phyloP scores from a whole-genome alignment of 2,329 filamentous ascomycete genomes.

The Corynespora cassiicola region DNA sequence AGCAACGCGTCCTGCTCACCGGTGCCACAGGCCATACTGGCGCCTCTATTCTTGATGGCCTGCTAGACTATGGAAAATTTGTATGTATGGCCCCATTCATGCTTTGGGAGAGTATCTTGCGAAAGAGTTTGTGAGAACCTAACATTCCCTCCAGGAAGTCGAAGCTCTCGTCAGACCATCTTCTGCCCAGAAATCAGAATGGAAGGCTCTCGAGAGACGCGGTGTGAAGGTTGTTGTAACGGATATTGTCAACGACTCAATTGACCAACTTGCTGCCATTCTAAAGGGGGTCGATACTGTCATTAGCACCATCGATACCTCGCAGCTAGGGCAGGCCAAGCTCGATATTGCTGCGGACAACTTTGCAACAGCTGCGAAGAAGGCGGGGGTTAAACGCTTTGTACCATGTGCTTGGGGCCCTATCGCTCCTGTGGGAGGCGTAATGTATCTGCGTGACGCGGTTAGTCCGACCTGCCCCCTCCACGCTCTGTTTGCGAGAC shows the following conservation, averaged over 20 bases:
- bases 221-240: constrained; percentile 53
- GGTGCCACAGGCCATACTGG: constrained; percentile 55
- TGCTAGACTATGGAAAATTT: constrained; percentile 31
- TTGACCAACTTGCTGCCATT: constrained; percentile 49
- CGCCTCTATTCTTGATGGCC: constrained; percentile 45
- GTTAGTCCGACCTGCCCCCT: too few species aligned
- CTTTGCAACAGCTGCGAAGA: constrained; percentile 33
- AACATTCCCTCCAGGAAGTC: constrained; percentile 48
- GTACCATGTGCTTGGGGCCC: constrained; percentile 42
- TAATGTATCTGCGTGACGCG: constrained; percentile 51
- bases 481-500: too few species aligned
- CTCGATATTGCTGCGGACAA: constrained; percentile 33
- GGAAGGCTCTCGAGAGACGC: constrained; percentile 46
- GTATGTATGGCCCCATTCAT: constrained; percentile 2
- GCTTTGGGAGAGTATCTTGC: background rate
- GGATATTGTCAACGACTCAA: constrained; percentile 52
- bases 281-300: constrained; percentile 40
- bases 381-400: constrained; percentile 39
- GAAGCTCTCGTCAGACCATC: constrained; percentile 55
- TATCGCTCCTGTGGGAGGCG: constrained; percentile 51
- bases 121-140: background rate
- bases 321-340: constrained; percentile 23
- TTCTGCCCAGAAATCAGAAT: constrained; percentile 56
- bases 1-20: constrained; percentile 27
- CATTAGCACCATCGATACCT: constrained; percentile 25